Evolutionary conservation across 1,284 basidiomycete species (phyloP), one percentile per base, ranked within the genome.

Genomic region (Apiotrichum gamsii): DNA sequence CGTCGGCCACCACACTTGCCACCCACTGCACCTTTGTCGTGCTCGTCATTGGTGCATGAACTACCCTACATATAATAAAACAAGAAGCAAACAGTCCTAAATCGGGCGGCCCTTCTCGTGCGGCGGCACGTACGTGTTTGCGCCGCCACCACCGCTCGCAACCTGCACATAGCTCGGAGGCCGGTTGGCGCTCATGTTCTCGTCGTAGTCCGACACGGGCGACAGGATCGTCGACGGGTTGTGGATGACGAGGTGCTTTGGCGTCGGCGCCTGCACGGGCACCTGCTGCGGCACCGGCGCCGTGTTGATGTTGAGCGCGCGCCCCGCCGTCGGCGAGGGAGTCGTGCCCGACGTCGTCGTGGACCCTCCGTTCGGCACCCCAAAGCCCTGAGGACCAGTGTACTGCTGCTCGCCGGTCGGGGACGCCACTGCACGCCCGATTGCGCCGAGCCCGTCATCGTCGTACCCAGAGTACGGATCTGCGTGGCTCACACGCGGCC

Each of bases 401-500:
- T 61, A 64, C 30, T 60, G 56, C n/a, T 56, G 40, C 24, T 56
- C 60, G 25, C 25, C 25, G 18, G 44, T 46, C n/a, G 49, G 52
- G 5, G 52, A 39, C 3, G 60, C 59, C 8, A 55, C 62, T 4
- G 61, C 61, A 42, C 58, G 57, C 3, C 65, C 65, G 18, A 66
- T 66, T 2, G 58, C 64, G 16, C 60, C 65, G 18, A 61, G 49
- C 9, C 57, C 65, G 42, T 63, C 65, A 24, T 61, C 62, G 30
- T 64, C 25, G 25, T 28, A 28, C 11, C 25, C 25, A 28, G n/a
- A n/a, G n/a, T 28, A 28, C 6, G 25, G 25, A 6, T 28, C 25
- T 28, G 25, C 25, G 11, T 28, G 25, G 25, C 8, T 11, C 11
- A 28, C 25, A 16, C 39, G 29, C 9, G 48, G 51, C 19, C 48